Percentiles rank a stretch among this genome's conserved stretches.
Conservation (phyloP, 257 asterid genomes). For the Solanum commersonii region DNA sequence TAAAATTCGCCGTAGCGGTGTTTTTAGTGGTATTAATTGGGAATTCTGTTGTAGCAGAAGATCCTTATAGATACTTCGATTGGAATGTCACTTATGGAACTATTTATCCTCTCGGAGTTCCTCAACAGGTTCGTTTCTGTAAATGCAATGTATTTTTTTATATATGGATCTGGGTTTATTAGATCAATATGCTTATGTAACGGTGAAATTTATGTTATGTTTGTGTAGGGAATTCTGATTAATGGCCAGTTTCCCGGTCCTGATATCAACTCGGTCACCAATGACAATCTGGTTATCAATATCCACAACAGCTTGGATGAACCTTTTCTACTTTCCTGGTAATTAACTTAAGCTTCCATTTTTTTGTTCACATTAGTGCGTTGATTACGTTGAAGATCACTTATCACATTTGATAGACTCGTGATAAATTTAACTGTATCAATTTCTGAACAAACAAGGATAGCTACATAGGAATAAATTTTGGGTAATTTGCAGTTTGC, state of each 20-base stretch:
- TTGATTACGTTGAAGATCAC: not conserved
- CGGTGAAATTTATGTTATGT: not conserved
- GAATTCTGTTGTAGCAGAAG: constrained; percentile 46
- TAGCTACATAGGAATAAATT: not conserved
- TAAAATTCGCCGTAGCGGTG: constrained; percentile 19
- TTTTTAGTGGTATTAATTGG: not conserved
- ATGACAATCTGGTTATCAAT: constrained; percentile 70
- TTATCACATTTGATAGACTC: not conserved
- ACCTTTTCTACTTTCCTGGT: constrained; percentile 96
- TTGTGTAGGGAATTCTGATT: constrained; percentile 70
- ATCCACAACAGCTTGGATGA: constrained; percentile 73
- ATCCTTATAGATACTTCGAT: constrained; percentile 67
- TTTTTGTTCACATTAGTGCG: not conserved
- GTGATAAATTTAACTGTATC: not conserved
- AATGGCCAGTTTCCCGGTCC: constrained; percentile 97
- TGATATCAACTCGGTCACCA: constrained; percentile 72
- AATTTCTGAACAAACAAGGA: too few relatives aligned
- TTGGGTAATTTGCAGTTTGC: not conserved
- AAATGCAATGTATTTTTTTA: not conserved
- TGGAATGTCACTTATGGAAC: constrained; percentile 77
- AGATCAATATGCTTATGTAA: not conserved
- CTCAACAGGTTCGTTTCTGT: constrained; percentile 45
- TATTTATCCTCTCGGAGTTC: constrained; percentile 61
- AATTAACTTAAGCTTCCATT: not conserved
- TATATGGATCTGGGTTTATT: not conserved